Percentiles rank a stretch among this genome's conserved stretches.
phyloP scores from a whole-genome alignment of 345 rosid genomes.

The Salix dunnii region DNA sequence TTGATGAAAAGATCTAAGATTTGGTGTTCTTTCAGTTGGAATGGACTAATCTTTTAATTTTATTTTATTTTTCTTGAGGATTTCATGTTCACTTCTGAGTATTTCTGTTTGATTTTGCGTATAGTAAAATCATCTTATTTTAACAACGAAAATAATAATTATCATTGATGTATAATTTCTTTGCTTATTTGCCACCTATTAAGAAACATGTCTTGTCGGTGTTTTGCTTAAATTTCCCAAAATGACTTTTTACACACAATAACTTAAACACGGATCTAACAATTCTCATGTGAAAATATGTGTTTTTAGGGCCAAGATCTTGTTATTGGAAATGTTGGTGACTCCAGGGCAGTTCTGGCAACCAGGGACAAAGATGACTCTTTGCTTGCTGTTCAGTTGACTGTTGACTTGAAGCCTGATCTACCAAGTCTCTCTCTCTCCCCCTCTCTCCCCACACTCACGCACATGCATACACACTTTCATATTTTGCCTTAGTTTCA shows the following conservation, averaged over 20 bases:
- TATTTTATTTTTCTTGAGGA: too few species aligned
- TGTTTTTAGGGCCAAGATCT: slow-evolving; percentile 68
- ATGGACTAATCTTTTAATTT: too few species aligned
- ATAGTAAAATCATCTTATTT: too few species aligned
- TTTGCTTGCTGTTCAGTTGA: slow-evolving; percentile 69
- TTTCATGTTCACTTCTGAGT: too few species aligned
- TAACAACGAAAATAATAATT: too few species aligned
- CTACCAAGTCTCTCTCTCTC: slow-evolving; percentile 56
- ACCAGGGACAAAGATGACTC: slow-evolving; percentile 59
- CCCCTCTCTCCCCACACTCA: background rate
- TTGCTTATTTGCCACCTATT: too few species aligned
- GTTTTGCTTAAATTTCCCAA: background rate
- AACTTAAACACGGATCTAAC: background rate
- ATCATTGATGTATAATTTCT: too few species aligned
- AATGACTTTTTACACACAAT: background rate
- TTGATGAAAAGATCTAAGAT: too few species aligned
- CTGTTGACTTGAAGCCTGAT: slow-evolving; percentile 95
- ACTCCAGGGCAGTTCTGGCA: slow-evolving; percentile 92
- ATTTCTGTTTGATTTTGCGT: too few species aligned
- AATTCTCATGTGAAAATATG: slow-evolving; percentile 13
- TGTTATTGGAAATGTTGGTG: slow-evolving; percentile 81
- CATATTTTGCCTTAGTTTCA: background rate
- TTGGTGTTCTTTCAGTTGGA: too few species aligned
- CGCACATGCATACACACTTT: too few species aligned
- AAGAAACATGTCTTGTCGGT: background rate